These are phyloP conservation scores for Ceratorhiza oryzae-sativae DNA, from an alignment of 1,284 basidiomycete genomes.

Conservation along the genomic window DNA sequence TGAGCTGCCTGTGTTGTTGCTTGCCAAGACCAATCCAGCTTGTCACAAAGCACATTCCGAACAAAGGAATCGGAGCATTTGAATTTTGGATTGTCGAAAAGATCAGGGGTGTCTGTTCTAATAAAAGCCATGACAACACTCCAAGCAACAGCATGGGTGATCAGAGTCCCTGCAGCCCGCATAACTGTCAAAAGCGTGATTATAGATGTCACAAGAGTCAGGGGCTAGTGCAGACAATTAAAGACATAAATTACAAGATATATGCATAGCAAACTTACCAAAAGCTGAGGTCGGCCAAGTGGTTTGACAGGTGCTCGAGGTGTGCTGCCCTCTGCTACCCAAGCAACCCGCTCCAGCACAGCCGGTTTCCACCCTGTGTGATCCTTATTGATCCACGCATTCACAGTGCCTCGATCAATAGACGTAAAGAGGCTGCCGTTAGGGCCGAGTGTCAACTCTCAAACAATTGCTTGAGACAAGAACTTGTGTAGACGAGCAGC, in stretches of 20 bases:
- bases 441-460: neutral
- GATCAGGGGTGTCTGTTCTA: neutral
- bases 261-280: neutral
- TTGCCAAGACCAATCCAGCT: slow-evolving; percentile 22
- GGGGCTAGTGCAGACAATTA: neutral
- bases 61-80: slow-evolving; percentile 8
- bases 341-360: neutral
- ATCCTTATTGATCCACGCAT: slow-evolving; percentile 7
- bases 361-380: neutral
- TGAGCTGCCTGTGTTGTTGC: slow-evolving; percentile 32
- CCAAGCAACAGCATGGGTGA: neutral
- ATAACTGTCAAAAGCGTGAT: too few relatives aligned
- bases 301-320: neutral
- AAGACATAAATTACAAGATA: neutral
- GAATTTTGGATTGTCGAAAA: neutral
- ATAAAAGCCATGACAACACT: neutral
- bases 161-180: neutral
- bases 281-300: slow-evolving; percentile 1
- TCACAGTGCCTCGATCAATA: slow-evolving; percentile 7
- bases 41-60: neutral
- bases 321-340: neutral
- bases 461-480: slow-evolving; percentile 8
- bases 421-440: neutral
- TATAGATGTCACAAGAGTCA: neutral
- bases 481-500: neutral